Conservation (phyloP, 495 filamentous ascomycete genomes). For the Aspergillus coremiiformis region DNA sequence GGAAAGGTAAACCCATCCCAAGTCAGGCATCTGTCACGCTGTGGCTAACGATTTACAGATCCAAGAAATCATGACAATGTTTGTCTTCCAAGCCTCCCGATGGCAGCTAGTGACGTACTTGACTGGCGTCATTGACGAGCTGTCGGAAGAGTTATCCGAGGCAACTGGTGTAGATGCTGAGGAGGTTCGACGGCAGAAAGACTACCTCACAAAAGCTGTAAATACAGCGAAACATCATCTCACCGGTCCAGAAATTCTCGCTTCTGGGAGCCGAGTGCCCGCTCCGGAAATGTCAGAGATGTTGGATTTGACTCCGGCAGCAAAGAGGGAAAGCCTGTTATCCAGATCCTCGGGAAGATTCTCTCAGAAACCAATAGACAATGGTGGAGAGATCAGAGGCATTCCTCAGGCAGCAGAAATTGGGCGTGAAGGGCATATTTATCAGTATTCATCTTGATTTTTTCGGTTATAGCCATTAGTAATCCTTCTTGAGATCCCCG, state of each 20-base stretch:
- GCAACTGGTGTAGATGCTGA: slow-evolving; percentile 23
- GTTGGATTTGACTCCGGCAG: slow-evolving; percentile 27
- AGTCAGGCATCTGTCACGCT: neutral
- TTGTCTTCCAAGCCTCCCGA: slow-evolving; percentile 85
- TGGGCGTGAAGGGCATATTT: slow-evolving; percentile 38
- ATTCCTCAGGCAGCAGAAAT: slow-evolving; percentile 42
- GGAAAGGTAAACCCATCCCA: slow-evolving; percentile 41
- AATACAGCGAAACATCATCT: slow-evolving; percentile 28
- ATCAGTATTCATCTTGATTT: slow-evolving; percentile 20
- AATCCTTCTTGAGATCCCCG: neutral
- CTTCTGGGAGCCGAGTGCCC: slow-evolving; percentile 15
- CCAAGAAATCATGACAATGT: slow-evolving; percentile 73
- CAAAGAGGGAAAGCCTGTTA: slow-evolving; percentile 22
- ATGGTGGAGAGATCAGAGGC: slow-evolving; percentile 38
- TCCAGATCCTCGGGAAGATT: slow-evolving; percentile 20
- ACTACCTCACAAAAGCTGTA: slow-evolving; percentile 35
- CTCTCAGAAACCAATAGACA: slow-evolving; percentile 26
- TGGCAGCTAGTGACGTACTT: slow-evolving; percentile 65
- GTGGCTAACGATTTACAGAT: slow-evolving; percentile 37
- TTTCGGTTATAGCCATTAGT: too few relatives aligned
- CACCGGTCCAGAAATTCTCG: slow-evolving; percentile 31
- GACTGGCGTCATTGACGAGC: slow-evolving; percentile 51
- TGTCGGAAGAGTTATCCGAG: slow-evolving; percentile 17
- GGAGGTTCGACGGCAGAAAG: slow-evolving; percentile 30
- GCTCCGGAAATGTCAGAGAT: slow-evolving; percentile 10